Evolutionary conservation across 78 protist genomes (phyloP).

Genomic region (Dictyostelium firmibasis): DNA sequence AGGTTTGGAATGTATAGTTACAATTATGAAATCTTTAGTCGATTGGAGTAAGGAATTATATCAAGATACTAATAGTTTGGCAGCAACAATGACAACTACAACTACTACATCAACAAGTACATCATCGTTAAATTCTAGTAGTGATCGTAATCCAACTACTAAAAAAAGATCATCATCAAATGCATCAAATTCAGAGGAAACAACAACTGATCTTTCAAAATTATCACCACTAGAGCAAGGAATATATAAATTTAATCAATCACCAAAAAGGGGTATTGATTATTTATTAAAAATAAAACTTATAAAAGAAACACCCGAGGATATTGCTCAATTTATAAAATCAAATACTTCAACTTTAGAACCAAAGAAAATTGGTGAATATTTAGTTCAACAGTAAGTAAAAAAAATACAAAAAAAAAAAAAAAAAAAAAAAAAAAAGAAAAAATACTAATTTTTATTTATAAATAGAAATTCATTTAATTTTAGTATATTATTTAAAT

Average conservation of each 20-base stretch:
- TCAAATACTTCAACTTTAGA: conserved; percentile 72
- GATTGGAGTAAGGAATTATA: conserved; percentile 81
- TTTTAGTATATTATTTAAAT: conserved; percentile 88
- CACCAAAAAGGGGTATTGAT: conserved; percentile 47
- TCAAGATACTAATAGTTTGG: background rate
- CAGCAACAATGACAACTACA: background rate
- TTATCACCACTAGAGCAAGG: conserved; percentile 25
- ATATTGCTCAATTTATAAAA: conserved; percentile 89
- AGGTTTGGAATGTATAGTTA: conserved; percentile 90
- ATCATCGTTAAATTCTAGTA: background rate
- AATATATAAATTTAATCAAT: conserved; percentile 8
- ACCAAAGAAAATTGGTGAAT: conserved; percentile 92
- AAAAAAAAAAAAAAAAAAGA: background rate
- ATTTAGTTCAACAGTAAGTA: conserved; percentile 85
- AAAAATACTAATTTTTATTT: too few species aligned
- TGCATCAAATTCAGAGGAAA: background rate
- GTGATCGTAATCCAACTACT: background rate
- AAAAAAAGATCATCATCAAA: background rate
- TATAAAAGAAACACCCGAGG: conserved; percentile 73
- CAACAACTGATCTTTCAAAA: background rate
- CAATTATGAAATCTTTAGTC: conserved; percentile 87
- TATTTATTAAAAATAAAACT: conserved; percentile 10
- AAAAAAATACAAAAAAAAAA: background rate
- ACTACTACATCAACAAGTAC: background rate
- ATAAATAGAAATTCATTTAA: conserved; percentile 53